A percentile compares a stretch with the other conserved stretches of the same genome.
Evolutionary conservation across 2,329 filamentous ascomycete species (phyloP).

Genomic region (Epichloe aotearoae): DNA sequence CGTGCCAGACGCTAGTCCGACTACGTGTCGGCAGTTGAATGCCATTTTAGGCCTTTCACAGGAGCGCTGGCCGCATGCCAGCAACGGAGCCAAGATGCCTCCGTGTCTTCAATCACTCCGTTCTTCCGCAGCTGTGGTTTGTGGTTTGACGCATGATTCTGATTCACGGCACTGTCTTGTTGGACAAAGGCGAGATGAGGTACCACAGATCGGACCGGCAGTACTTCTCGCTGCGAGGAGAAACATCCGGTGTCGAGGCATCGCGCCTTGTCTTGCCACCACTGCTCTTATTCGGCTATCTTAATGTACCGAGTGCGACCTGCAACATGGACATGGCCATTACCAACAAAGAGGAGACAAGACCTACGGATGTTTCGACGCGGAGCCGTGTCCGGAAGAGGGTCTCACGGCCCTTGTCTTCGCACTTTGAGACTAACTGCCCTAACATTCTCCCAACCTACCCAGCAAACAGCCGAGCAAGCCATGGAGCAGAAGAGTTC

Average conservation of each 20-base stretch:
- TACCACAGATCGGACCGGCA: constrained; percentile 25
- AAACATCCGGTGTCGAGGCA: constrained; percentile 2
- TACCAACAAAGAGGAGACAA: not conserved
- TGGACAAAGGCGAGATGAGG: constrained; percentile 25
- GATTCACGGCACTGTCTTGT: constrained; percentile 10
- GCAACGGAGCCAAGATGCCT: constrained; percentile 3
- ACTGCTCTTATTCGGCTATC: constrained; percentile 3
- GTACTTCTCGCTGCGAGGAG: constrained; percentile 18
- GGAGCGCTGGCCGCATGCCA: not conserved
- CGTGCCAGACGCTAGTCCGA: constrained; percentile 5
- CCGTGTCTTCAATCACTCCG: constrained; percentile 8
- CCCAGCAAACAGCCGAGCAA: not conserved
- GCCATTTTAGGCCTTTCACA: constrained; percentile 2
- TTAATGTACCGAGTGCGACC: constrained; percentile 1
- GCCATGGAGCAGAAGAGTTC: not conserved
- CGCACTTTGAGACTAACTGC: not conserved
- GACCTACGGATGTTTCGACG: constrained; percentile 1
- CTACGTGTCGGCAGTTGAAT: constrained; percentile 4
- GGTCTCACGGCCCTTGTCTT: not conserved
- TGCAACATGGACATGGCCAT: constrained; percentile 5
- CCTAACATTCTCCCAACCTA: not conserved
- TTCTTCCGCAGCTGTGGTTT: not conserved
- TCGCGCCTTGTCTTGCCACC: constrained; percentile 3
- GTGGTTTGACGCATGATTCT: not conserved
- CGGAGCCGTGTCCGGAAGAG: not conserved